phyloP scores from a whole-genome alignment of 306 rosid genomes.

The Vicia sativa region DNA sequence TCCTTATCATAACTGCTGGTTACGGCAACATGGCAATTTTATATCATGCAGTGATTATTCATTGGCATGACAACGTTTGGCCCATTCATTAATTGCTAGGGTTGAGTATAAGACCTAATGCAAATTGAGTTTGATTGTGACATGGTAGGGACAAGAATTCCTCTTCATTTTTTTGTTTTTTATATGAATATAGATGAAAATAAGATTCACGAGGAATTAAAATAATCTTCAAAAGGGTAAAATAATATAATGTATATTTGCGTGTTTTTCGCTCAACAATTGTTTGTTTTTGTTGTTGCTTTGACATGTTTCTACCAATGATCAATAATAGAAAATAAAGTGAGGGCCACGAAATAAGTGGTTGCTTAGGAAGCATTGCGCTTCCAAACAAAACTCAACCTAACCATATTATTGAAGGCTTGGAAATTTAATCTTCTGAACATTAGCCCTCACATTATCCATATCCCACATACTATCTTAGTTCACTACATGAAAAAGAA shows the following conservation, averaged over 20 bases:
- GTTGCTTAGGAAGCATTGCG: neutral
- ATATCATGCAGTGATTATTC: constrained; percentile 23
- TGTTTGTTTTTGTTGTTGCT: neutral
- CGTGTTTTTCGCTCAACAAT: constrained; percentile 37
- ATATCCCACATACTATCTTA: too few species aligned
- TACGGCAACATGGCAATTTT: constrained; percentile 42
- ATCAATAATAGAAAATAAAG: neutral
- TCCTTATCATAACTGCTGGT: constrained; percentile 51
- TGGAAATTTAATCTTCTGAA: neutral
- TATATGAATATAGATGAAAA: neutral
- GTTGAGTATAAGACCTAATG: constrained; percentile 12
- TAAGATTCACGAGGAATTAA: neutral
- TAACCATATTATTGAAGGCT: neutral
- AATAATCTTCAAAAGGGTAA: neutral
- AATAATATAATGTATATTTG: neutral
- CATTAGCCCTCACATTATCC: too few species aligned
- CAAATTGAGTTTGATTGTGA: constrained; percentile 40
- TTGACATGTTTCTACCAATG: neutral
- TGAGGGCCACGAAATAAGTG: neutral
- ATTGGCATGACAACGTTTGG: constrained; percentile 41
- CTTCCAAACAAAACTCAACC: neutral
- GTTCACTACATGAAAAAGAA: too few species aligned
- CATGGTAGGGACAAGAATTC: constrained; percentile 14
- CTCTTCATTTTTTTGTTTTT: constrained; percentile 1
- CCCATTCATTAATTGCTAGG: constrained; percentile 43